Conservation (phyloP, 208 protist genomes). For the Acanthamoeba triangularis region DNA sequence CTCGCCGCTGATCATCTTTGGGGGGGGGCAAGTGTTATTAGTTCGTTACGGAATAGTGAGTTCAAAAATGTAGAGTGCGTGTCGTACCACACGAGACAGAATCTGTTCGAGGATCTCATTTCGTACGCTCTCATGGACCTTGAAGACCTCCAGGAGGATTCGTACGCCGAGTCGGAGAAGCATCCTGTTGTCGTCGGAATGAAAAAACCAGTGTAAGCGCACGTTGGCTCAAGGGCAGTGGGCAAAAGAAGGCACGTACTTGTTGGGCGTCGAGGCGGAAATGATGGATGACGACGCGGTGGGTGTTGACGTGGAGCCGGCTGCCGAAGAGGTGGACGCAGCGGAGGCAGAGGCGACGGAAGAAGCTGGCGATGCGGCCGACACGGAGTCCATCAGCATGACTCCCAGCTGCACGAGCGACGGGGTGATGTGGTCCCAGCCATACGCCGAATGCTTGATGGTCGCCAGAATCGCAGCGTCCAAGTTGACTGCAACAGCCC, state of each 20-base stretch:
- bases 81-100: conserved; percentile 68
- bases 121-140: conserved; percentile 62
- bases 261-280: conserved; percentile 37
- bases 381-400: conserved; percentile 53
- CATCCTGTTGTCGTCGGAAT: neutral
- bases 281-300: neutral
- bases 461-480: conserved; percentile 54
- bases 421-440: conserved; percentile 74
- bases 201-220: too few species aligned
- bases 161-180: conserved; percentile 15
- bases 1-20: conserved; percentile 72
- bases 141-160: conserved; percentile 57
- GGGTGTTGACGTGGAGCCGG: neutral
- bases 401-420: conserved; percentile 66
- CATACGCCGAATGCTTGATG: conserved; percentile 48
- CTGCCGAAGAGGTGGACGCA: neutral
- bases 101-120: conserved; percentile 77
- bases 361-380: neutral
- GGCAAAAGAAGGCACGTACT: neutral
- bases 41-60: neutral
- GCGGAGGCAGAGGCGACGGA: neutral
- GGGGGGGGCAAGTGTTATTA: too few species aligned
- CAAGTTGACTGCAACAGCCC: neutral
- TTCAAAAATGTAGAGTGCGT: neutral
- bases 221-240: too few species aligned